Evolutionary conservation across 2,329 filamentous ascomycete genomes (phyloP), one percentile per base, ranked within the genome.

Genomic region (Penicillium expansum): DNA sequence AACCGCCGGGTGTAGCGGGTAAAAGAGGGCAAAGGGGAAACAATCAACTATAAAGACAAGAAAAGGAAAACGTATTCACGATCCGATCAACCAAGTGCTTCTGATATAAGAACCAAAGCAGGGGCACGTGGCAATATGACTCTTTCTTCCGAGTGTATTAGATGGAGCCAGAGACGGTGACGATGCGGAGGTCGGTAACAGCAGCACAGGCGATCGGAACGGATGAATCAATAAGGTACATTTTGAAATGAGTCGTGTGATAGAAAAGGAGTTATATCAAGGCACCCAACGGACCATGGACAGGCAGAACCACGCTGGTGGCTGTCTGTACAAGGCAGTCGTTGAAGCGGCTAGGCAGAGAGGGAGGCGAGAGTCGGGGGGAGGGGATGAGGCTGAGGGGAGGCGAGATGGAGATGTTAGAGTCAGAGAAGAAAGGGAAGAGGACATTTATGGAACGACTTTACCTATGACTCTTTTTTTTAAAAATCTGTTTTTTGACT

Each of bases 141-240:
- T 63, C 58, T 56, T 24, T 55, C 35, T 35, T 48, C 41, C 22
- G 20, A 54, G 38, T 24, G 49, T 37, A 48, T 62, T 67, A 71
- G 62, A 69, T 59, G 49, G 49, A 52, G 55, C 60, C 47, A 55
- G 55, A 58, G 63, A 59, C 65, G 59, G 62, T 59, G 67, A 62
- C 59, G 60, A 63, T 63, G 63, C 60, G 61, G 63, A 70, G 61
- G 68, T 72, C 69, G 69, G 68, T 67, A 65, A 66, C 60, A 55
- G 67, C 69, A 71, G 70, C 66, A 68, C 64, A 61, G 71, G 68
- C 64, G 72, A 76, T 72, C 72, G 72, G 73, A 67, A 67, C 66
- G 61, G 61, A 59, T 61, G 66, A 65, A 57, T 55, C 69, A 73
- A 69, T 68, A 74, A 57, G 62, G 71, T 75, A 75, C 73, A 76